Conservation (phyloP, 495 filamentous ascomycete species). For the Neurospora tetraspora region DNA sequence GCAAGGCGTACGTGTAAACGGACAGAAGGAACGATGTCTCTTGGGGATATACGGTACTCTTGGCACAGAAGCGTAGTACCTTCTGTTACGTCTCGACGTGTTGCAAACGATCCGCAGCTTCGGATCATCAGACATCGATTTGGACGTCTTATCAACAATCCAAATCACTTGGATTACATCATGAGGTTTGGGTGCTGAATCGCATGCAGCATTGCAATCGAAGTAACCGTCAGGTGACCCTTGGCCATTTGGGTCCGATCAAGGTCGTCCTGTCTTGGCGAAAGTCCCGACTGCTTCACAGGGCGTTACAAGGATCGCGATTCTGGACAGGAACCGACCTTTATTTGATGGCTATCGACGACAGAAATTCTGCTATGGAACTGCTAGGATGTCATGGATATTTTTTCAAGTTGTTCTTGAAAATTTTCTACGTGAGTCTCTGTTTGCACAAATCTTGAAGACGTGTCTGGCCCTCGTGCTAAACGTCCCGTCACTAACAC, state of each 20-base stretch:
- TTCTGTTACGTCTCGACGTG: neutral
- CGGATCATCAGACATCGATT: neutral
- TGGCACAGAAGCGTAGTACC: neutral
- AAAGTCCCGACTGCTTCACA: neutral
- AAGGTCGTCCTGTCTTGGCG: neutral
- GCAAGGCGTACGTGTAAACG: slow-evolving; percentile 27
- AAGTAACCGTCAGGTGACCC: neutral
- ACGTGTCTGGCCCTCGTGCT: neutral
- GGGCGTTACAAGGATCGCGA: neutral
- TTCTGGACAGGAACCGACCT: neutral
- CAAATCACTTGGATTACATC: neutral
- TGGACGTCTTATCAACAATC: neutral
- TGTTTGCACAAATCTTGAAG: neutral
- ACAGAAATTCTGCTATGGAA: neutral
- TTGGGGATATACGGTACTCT: neutral
- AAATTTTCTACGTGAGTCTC: neutral
- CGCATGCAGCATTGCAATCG: neutral
- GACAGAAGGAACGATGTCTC: neutral
- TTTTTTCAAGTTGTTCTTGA: neutral
- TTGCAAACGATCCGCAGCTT: neutral
- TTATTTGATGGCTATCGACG: neutral
- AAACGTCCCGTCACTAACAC: neutral
- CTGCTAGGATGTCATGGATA: neutral
- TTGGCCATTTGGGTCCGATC: neutral
- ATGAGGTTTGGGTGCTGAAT: neutral